phyloP scores from a whole-genome alignment of 1,284 basidiomycete genomes.

The Leccinum pachyderme region DNA sequence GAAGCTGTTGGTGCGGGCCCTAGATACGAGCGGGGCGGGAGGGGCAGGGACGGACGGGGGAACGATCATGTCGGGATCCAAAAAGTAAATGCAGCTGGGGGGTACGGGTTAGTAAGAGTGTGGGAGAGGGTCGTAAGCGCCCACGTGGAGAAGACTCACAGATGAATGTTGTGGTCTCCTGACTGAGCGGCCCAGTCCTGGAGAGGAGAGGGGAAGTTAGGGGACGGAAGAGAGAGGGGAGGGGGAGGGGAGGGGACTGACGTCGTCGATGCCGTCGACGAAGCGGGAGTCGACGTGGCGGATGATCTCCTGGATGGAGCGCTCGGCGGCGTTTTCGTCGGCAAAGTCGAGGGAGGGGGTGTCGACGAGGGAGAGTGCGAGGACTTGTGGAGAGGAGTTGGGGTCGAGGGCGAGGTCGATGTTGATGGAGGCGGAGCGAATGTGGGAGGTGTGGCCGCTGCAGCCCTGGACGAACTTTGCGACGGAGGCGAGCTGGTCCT shows the following conservation, averaged over 20 bases:
- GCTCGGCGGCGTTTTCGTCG: conserved; percentile 58
- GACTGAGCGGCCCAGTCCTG: conserved; percentile 66
- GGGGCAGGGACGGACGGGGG: conserved; percentile 62
- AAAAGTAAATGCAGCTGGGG: conserved; percentile 73
- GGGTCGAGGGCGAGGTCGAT: conserved; percentile 55
- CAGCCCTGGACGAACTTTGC: conserved; percentile 76
- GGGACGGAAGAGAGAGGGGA: neutral
- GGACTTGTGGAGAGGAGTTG: conserved; percentile 40
- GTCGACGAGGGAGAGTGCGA: conserved; percentile 72
- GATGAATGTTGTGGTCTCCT: conserved; percentile 73
- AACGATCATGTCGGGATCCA: conserved; percentile 73
- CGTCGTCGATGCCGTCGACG: conserved; percentile 65
- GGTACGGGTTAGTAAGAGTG: conserved; percentile 19
- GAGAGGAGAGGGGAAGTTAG: conserved; percentile 15
- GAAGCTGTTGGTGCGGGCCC: conserved; percentile 65
- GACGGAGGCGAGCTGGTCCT: conserved; percentile 70
- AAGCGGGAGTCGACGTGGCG: conserved; percentile 66
- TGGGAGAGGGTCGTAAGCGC: conserved; percentile 22
- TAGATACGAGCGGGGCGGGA: conserved; percentile 59
- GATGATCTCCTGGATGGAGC: conserved; percentile 59
- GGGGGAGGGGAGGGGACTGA: conserved; percentile 42
- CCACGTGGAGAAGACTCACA: conserved; percentile 52
- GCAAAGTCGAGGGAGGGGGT: conserved; percentile 72
- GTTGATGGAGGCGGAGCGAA: conserved; percentile 65
- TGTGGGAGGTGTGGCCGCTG: conserved; percentile 62